Base-by-base conservation (phyloP, 163 green algal species). In the Scenedesmus sp. region DNA sequence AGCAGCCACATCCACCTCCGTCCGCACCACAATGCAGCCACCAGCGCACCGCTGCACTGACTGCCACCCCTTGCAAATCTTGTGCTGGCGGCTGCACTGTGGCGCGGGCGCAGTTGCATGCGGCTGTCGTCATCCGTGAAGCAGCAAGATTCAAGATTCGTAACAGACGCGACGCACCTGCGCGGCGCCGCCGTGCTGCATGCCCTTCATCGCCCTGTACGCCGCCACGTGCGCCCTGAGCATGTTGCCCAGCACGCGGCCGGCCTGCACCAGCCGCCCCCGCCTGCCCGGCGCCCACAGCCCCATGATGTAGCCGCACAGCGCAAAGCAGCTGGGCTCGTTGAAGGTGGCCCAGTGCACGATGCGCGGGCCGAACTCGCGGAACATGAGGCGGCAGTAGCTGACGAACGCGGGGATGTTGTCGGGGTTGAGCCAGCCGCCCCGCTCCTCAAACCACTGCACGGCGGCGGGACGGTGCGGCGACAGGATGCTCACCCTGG, bases 321-420 rank as follows among this genome's bases (percentile, higher is more conserved):
- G 90, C 1, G 53, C 61, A 61, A 91, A 93, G 78, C 91, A 93
- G 89, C 92, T 96, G 35, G 96, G 94, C 92, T 99, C 97, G 92
- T 99, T 99, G 94, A 99, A 98, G 2, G 97, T 99, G n/a, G 93
- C 91, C 96, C 96, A 98, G 46, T 96, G 92, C 53, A 89, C 92
- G 49, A 96, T 93, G 37, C 93, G 93, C 9, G 4, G 44, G n/a
- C 94, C 93, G 92, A 97, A 98, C 30, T 95, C 68, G 46, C 46
- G 30, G 53, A 94, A 93, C 7, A 92, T 65, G 20, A 92, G 56
- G 20, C 5, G 51, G 78, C 81, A 88, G 88, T 94, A 95, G 12
- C 91, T 80, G 20, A 97, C 92, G 91, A 97, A 98, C 18, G 89
- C 35, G 0, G 86, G 59, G 61, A 97, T 95, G 94, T 97, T 98